Evolutionary conservation across 176 grass and related monocot genomes (phyloP).

Genomic region (Areca catechu): DNA sequence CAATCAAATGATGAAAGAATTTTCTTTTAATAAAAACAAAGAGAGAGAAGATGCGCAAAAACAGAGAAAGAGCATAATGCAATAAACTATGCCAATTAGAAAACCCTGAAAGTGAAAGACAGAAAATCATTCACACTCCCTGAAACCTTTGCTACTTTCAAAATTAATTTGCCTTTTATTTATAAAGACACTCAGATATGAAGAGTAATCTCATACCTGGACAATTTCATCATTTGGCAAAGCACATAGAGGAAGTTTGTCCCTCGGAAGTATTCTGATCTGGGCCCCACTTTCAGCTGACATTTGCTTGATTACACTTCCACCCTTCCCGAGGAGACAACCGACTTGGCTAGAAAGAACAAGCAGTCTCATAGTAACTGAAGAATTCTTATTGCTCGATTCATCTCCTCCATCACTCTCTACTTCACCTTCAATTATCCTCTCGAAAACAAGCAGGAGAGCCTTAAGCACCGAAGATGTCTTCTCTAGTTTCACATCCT

Average conservation of each 20-base stretch:
- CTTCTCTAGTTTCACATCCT: slow-evolving; percentile 34
- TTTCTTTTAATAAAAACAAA: no score
- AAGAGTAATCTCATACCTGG: slow-evolving; percentile 44
- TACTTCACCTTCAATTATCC: slow-evolving; percentile 48
- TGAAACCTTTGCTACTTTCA: neutral
- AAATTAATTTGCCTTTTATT: neutral
- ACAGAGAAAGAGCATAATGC: no score
- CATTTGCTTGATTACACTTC: slow-evolving; percentile 72
- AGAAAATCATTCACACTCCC: no score
- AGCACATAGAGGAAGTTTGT: slow-evolving; percentile 67
- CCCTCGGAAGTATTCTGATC: slow-evolving; percentile 64
- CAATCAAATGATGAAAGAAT: no score
- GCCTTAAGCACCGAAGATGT: slow-evolving; percentile 40
- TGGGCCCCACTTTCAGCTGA: slow-evolving; percentile 61
- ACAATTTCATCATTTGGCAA: slow-evolving; percentile 60
- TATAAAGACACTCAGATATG: neutral
- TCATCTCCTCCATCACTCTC: slow-evolving; percentile 35
- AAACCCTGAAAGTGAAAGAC: no score
- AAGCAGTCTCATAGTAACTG: slow-evolving; percentile 65
- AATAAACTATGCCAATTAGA: no score
- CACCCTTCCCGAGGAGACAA: slow-evolving; percentile 70
- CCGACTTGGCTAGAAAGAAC: slow-evolving; percentile 80
- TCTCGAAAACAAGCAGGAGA: slow-evolving; percentile 61
- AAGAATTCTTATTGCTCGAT: slow-evolving; percentile 13
- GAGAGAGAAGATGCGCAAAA: no score